A percentile compares a stretch with the other conserved stretches of the same genome.
These are phyloP conservation scores for Maudiozyma pseudohumilis DNA, from an alignment of 805 yeast genomes.

Conservation along the genomic window DNA sequence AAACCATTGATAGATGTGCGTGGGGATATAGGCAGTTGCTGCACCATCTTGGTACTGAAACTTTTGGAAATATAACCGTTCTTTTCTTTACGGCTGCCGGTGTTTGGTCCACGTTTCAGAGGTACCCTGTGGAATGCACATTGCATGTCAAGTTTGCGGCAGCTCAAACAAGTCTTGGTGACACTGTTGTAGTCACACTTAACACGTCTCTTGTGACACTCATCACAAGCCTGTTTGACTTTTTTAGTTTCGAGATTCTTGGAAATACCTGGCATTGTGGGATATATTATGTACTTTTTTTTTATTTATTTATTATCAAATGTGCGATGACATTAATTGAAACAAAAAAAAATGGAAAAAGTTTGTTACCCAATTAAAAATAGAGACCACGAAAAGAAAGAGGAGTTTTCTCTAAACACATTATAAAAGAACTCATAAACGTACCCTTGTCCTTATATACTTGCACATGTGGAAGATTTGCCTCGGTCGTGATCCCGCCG, in stretches of 20 bases:
- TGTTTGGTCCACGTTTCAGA: conserved; percentile 58
- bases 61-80: too few relatives aligned
- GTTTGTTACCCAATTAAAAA: too few relatives aligned
- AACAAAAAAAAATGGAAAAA: too few relatives aligned
- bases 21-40: not conserved
- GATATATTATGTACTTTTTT: not conserved
- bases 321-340: too few relatives aligned
- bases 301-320: too few relatives aligned
- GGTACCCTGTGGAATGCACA: conserved; percentile 69
- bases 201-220: conserved; percentile 62
- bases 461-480: too few relatives aligned
- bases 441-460: too few relatives aligned
- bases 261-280: not conserved
- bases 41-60: too few relatives aligned
- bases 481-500: too few relatives aligned
- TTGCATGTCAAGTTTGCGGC: conserved; percentile 44
- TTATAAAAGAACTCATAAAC: too few relatives aligned
- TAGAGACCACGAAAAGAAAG: too few relatives aligned
- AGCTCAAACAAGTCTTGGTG: conserved; percentile 40
- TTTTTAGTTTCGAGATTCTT: conserved; percentile 25
- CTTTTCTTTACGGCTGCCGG: not conserved
- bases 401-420: too few relatives aligned
- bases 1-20: not conserved
- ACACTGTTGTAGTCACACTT: conserved; percentile 52
- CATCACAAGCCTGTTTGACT: conserved; percentile 72